phyloP scores from a whole-genome alignment of 352 stramenopile species.

The Pythium grandisporangium region DNA sequence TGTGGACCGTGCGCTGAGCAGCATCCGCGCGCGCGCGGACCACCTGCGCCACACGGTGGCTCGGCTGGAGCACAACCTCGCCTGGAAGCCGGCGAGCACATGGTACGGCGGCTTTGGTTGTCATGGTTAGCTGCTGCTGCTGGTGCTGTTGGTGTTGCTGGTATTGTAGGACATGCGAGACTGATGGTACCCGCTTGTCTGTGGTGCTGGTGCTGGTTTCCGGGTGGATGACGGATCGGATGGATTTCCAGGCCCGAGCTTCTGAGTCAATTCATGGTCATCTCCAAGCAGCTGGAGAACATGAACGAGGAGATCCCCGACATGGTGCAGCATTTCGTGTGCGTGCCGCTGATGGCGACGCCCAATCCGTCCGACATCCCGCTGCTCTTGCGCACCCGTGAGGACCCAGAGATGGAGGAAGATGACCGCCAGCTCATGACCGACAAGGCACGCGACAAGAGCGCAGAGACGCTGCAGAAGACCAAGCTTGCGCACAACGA shows the following conservation, averaged over 20 bases:
- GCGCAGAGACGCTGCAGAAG: slow-evolving; percentile 54
- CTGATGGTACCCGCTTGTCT: background rate
- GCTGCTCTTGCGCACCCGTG: slow-evolving; percentile 65
- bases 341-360: slow-evolving; percentile 73
- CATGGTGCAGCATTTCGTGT: slow-evolving; percentile 78
- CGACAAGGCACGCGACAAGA: slow-evolving; percentile 60
- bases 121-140: too few relatives aligned
- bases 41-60: slow-evolving; percentile 71
- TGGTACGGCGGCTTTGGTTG: slow-evolving; percentile 41
- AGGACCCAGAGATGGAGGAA: slow-evolving; percentile 82
- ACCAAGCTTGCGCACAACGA: slow-evolving; percentile 60
- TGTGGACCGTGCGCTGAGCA: slow-evolving; percentile 68
- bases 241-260: slow-evolving; percentile 72
- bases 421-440: slow-evolving; percentile 64
- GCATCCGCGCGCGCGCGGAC: slow-evolving; percentile 71
- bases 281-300: slow-evolving; percentile 83
- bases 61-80: slow-evolving; percentile 67
- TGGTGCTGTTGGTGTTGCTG: too few relatives aligned
- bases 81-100: slow-evolving; percentile 71
- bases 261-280: slow-evolving; percentile 81
- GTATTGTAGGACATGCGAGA: background rate
- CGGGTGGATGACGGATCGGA: too few relatives aligned
- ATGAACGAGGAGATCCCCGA: slow-evolving; percentile 85
- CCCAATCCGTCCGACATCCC: slow-evolving; percentile 72
- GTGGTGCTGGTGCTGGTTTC: too few relatives aligned